Base-by-base conservation (phyloP, 2,329 filamentous ascomycete species). In the Beauveria bassiana region DNA sequence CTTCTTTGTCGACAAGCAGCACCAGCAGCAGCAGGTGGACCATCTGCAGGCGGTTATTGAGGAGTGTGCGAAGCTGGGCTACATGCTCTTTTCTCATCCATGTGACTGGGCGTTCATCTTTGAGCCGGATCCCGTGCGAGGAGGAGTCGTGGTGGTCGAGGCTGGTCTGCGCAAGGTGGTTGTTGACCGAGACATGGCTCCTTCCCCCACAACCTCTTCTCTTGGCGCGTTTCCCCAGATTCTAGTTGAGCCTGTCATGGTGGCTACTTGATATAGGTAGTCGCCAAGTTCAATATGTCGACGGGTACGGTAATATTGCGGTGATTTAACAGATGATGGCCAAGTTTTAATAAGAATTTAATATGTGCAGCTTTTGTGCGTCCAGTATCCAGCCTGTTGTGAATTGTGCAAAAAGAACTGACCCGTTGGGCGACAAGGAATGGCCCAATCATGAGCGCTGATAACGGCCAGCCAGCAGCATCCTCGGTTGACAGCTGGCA, bases 61-160 rank as follows among this genome's bases (percentile, higher is more conserved):
- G 3, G 76, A 78, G 65, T 76, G 72, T 43, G 68, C 74, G 20
- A 74, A 70, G 55, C 68, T 79, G 28, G 78, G 77, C 12, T 76
- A 78, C 61, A 58, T 74, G 20, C 57, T 79, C 7, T 68, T 79
- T 38, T 79, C 77, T 5, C 77, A 79, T 56, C 75, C 76, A 0
- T 68, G 69, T 8, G 76, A 78, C 40, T 77, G 73, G 68, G 61
- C 64, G 1, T 73, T 77, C 56, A 61, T 70, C 16, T 71, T 70
- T 59, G 62, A 61, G 20, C 22, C 45, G 46, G 46, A 34, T 34
- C 31, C 31, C 24, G 45, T 12, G 51, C 42, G 45, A 12, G 59
- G 46, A 34, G 31, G 31, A 34, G 31, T 34, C 26, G 54, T 68
- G 1, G 66, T 73, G 5, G 67, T 73, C 12, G 69, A 69, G 18